Base-by-base conservation (phyloP, 768 basidiomycete species). In the Lentinula edodes region DNA sequence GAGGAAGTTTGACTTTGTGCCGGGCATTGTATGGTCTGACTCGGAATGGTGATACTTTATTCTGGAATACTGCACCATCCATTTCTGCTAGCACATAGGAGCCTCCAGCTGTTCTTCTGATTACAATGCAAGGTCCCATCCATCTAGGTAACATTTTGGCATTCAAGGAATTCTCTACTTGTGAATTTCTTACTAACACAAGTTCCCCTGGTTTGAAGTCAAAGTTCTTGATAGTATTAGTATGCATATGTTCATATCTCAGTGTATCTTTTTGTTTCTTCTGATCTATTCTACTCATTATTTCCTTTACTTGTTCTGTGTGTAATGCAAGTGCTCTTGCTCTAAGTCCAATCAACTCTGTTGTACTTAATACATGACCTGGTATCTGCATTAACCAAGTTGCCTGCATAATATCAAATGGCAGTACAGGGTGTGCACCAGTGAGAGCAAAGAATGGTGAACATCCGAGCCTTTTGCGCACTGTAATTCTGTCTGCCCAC, bases 61-160 rank as follows among this genome's bases (percentile, higher is more conserved):
- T 20, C 6, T 38, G 35, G 5, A 46, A 46, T 15, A 52, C 41
- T 20, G 53, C 42, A 5, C 61, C 63, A 51, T 64, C 56, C 7
- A 64, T 50, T 50, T 64, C 61, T n/a, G 50, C 43, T 16, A 64
- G 18, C 32, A 32, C 36, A 46, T 62, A 62, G 8, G 54, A 36
- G n/a, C 61, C 61, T 20, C 61, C 63, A 52, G 6, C 52, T n/a
- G 63, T 66, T 23, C 60, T 57, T 6, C 61, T 39, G 20, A 67
- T 59, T 2, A 73, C 66, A 15, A 64, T 52, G 39, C 62, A 66
- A 0, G 71, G 72, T 15, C 70, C 71, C 16, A 68, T 60, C 52
- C 71, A 71, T 16, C 62, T 48, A 13, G 58, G 57, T 18, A 48
- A 63, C 1, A 63, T 58, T 45, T 72, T 72, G 5, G 48, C 9